Base-by-base conservation (phyloP, 768 basidiomycete species). In the Panaeolus cyanescens region DNA sequence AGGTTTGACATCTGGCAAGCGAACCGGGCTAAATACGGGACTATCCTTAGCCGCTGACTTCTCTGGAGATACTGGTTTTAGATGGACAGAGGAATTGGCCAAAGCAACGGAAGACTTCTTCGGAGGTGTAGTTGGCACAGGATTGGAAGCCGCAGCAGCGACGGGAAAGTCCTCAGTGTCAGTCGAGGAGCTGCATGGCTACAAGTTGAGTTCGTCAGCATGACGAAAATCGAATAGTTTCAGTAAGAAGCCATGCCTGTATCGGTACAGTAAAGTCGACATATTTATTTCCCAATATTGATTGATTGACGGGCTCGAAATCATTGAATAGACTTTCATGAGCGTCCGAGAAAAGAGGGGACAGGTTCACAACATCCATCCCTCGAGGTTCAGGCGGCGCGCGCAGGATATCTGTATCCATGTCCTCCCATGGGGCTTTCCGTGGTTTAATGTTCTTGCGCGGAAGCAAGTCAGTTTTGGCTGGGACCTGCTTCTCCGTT, bases 341-440 rank as follows among this genome's bases (percentile, higher is more conserved):
- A 13, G 15, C 25, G 2, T 50, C 45, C 45, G 9, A 15, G 5
- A 9, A 13, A 28, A 17, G 8, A 50, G 45, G 45, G 8, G 45
- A 15, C 12, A 50, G 17, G 2, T 15, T 28, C 12, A 28, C 15
- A 5, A n/a, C n/a, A n/a, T n/a, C n/a, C n/a, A n/a, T n/a, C n/a
- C n/a, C n/a, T n/a, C n/a, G n/a, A n/a, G n/a, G n/a, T n/a, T 50
- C 45, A 28, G 45, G 30, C 13, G 25, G 9, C 13, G 45, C 13
- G 45, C 30, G 19, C 19, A 53, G 20, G 34, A 22, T 12, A 56
- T 37, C n/a, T n/a, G n/a, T n/a, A 31, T 59, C 59, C 42, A 55
- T 39, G 30, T 36, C 33, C 28, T 56, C 59, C 62, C 62, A 63
- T 56, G 62, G 61, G 10, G 58, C 58, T 15, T 56, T 64, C n/a